These are phyloP conservation scores for Cystobasidiaceae sp. DNA, from an alignment of 1,284 basidiomycete genomes.

Conservation along the genomic window DNA sequence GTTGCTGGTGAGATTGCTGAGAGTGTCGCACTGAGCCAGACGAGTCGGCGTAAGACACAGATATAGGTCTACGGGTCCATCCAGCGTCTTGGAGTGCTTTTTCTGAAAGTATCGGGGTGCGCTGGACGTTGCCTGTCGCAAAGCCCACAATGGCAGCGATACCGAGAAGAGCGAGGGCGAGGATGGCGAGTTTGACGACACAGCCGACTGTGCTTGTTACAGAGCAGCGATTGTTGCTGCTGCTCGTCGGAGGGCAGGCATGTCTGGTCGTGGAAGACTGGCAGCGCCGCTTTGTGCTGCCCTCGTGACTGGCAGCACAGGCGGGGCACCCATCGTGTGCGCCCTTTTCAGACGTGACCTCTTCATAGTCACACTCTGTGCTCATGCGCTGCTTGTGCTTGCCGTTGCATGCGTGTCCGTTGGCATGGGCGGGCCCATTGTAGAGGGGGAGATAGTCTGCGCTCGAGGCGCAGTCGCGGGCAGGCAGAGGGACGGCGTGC, in stretches of 20 bases:
- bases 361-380: too few species aligned
- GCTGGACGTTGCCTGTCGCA: conserved; percentile 14
- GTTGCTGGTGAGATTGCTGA: background rate
- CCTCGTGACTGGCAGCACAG: too few species aligned
- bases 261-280: background rate
- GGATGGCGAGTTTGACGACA: conserved; percentile 12
- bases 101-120: conserved; percentile 22
- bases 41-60: background rate
- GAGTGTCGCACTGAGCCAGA: background rate
- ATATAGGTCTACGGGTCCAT: conserved; percentile 25
- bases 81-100: conserved; percentile 30
- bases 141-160: conserved; percentile 11
- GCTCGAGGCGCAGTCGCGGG: background rate
- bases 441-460: background rate
- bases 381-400: background rate
- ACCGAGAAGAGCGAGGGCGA: conserved; percentile 15
- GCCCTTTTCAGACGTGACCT: too few species aligned
- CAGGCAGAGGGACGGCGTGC: background rate
- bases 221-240: background rate
- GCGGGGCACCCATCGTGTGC: too few species aligned
- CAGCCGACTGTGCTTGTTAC: background rate
- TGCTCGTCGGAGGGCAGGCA: background rate
- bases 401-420: background rate
- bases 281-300: background rate
- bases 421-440: background rate